Evolutionary conservation across 805 yeast genomes (phyloP), one percentile per base, ranked within the genome.

Genomic region (Ogataea haglerorum): DNA sequence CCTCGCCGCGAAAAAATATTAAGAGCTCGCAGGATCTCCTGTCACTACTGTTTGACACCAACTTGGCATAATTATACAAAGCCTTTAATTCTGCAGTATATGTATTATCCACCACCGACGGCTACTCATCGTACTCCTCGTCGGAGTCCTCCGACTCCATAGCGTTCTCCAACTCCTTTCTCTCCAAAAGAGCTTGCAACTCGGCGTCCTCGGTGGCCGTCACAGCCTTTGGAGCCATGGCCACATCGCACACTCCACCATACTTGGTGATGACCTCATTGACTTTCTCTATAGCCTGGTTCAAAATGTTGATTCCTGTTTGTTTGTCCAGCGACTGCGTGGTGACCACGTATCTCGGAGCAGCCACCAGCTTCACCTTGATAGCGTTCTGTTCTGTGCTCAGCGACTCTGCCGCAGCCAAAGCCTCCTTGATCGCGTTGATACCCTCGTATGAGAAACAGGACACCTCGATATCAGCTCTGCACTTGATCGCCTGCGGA

Each of bases 161-260:
- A 62, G 82, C 80, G 60, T 85, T 90, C 64, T 87, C 96, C 61
- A 83, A 75, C 71, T 88, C 97, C 63, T 88, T 86, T 62, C 86
- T 78, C 69, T 91, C 97, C 78, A 93, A 81, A 52, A 93, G 77
- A 46, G 95, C 96, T 68, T 89, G 95, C 60, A 93, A 78, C 69
- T 90, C 97, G 46, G 96, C 98, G 65, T 93, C 99, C 65, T 93
- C 99, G 46, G 93, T 86, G 46, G 96, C 98, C 42, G 97, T 89
- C 52, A 93, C 98, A 30, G 98, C 97, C 79, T 90, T 91, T 61
- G 99, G 98, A 56, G 95, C 91, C 97, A 91, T 91, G 40, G 95
- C 89, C 50, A 91, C 84, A 53, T 85, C 87, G 64, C 95, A 84
- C 43, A 79, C 76, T 60, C 99, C 99, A 39, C 88, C 95, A 40